Percentiles rank a stretch among this genome's conserved stretches.
These are phyloP conservation scores for Amphibolis antarctica DNA, from an alignment of 106 monocot genomes.

Conservation along the genomic window DNA sequence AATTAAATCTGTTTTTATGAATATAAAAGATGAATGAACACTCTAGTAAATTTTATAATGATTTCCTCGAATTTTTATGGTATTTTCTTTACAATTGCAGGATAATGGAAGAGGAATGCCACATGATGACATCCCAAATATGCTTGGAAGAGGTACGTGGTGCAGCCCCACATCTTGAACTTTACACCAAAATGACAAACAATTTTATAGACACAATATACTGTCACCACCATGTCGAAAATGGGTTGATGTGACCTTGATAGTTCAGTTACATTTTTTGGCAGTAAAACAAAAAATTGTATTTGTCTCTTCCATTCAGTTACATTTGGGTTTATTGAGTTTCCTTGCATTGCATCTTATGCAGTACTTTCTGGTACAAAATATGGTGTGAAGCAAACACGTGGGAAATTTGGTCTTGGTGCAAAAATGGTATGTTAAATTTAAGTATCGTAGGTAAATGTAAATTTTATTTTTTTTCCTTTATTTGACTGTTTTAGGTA, in stretches of 20 bases:
- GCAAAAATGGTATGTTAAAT: conserved; percentile 72
- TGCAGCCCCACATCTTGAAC: neutral
- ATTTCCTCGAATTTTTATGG: neutral
- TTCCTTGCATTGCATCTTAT: conserved; percentile 4
- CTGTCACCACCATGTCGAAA: no score
- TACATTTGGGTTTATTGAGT: neutral
- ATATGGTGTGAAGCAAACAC: conserved; percentile 95
- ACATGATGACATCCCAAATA: conserved; percentile 98
- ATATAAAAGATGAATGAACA: no score
- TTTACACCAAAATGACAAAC: neutral
- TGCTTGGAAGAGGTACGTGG: conserved; percentile 87
- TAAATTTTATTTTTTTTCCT: no score
- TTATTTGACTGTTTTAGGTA: no score
- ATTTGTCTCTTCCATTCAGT: no score
- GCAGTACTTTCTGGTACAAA: conserved; percentile 98
- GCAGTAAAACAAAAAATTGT: no score
- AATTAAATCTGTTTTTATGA: neutral
- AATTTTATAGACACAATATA: neutral
- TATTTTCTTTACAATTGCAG: conserved; percentile 16
- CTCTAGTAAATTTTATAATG: no score
- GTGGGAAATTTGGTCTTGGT: conserved; percentile 98
- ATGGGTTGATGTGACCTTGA: no score
- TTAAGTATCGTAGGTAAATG: neutral
- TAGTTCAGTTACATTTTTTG: no score
- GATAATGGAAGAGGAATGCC: conserved; percentile 99